Evolutionary conservation across 78 protist species (phyloP), one percentile per base, ranked within the genome.

Genomic region (Speleostelium caveatum): DNA sequence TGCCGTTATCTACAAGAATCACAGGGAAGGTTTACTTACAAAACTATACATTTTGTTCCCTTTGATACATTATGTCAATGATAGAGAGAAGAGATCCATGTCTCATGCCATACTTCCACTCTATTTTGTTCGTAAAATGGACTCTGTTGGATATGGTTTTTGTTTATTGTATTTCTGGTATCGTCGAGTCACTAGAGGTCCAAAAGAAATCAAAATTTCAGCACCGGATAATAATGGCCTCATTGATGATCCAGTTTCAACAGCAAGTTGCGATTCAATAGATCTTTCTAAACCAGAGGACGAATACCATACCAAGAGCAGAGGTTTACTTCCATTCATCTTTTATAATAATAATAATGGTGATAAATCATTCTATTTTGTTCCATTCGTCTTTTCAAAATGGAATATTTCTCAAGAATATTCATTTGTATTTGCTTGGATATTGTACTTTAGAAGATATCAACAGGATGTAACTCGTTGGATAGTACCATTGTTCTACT

Each of bases 131-230:
- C 28, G 49, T 22, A 36, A 38, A 19, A 49, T n/a, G 14, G 41
- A 3, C 2, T 0, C 2, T 7, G 19, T 21, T n/a, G 35, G 17
- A 10, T 30, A 22, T 36, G 91, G 91, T 36, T 49, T 26, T n/a
- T 21, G 67, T 0, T 39, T 69, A 10, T 63, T 83, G 33, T 83
- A 83, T 19, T 39, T 69, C 45, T 83, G 91, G 91, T 53, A 83
- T 41, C 38, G 10, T n/a, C 30, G 4, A 58, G 24, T 72, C 51
- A 51, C 16, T 5, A 72, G 56, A 53, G 35, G 17, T 72, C 4
- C 22, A 33, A 72, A 51, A 4, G 45, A 33, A 22, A 33, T 32
- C 32, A 42, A 72, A 33, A 53, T 72, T 33, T 10, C 14, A 19
- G 17, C 32, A 0, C 78, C 78, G 21, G 33, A 14, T 6, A 58